These are phyloP conservation scores for Quercus dentata DNA, from an alignment of 306 rosid species.

Conservation along the genomic window DNA sequence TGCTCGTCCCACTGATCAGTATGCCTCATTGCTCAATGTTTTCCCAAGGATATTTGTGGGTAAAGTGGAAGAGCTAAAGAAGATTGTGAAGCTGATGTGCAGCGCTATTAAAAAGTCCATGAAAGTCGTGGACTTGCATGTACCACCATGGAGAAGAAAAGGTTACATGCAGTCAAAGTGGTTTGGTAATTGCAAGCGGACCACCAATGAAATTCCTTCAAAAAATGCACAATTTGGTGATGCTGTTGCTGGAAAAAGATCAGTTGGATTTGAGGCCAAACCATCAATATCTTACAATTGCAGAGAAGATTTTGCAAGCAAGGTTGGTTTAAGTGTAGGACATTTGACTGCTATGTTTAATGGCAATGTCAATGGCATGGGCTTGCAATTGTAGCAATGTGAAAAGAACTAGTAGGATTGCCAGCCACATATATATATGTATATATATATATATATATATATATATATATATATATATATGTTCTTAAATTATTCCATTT, in stretches of 20 bases:
- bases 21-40: constrained; percentile 41
- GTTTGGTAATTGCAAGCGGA: constrained; percentile 68
- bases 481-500: no score
- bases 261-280: constrained; percentile 38
- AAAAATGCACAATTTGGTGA: constrained; percentile 2
- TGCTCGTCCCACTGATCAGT: constrained; percentile 68
- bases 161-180: constrained; percentile 75
- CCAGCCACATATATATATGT: no score
- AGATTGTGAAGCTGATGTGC: constrained; percentile 57
- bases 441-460: no score
- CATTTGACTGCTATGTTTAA: constrained; percentile 51
- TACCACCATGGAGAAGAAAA: constrained; percentile 87
- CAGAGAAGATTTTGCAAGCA: constrained; percentile 37
- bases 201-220: constrained; percentile 41
- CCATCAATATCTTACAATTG: constrained; percentile 29
- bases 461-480: no score
- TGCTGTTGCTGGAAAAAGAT: constrained; percentile 16
- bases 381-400: constrained; percentile 10
- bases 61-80: constrained; percentile 50
- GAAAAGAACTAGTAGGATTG: not conserved
- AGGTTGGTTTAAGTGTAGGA: constrained; percentile 45
- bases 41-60: constrained; percentile 63
- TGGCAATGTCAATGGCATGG: not conserved
- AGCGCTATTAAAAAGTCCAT: constrained; percentile 60
- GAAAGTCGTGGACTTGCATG: constrained; percentile 43